phyloP scores from a whole-genome alignment of 495 filamentous ascomycete species.

The Penicillium tannophilum region DNA sequence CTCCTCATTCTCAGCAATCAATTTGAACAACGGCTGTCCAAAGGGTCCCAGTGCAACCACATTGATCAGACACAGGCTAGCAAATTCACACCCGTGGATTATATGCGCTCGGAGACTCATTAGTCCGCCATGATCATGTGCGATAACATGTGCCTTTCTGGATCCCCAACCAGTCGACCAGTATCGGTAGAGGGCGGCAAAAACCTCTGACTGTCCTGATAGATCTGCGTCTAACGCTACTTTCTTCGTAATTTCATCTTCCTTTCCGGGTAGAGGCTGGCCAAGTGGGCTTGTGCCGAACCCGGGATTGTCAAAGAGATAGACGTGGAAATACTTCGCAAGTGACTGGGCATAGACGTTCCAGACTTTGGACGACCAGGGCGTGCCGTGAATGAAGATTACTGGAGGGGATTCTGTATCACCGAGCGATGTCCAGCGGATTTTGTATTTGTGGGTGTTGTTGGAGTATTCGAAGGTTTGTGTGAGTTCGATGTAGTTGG shows the following conservation, averaged over 20 bases:
- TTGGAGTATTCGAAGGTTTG: constrained; percentile 29
- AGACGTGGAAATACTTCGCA: constrained; percentile 29
- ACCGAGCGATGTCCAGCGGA: constrained; percentile 34
- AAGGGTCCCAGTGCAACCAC: constrained; percentile 38
- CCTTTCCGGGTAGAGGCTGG: constrained; percentile 14
- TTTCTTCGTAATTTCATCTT: constrained; percentile 11
- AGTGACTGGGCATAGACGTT: constrained; percentile 27
- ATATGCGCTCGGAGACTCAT: constrained; percentile 31
- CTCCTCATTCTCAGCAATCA: constrained; percentile 29
- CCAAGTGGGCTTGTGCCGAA: constrained; percentile 30
- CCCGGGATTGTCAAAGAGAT: constrained; percentile 43
- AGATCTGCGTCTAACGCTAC: constrained; percentile 26
- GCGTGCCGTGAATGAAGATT: constrained; percentile 40
- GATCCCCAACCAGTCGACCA: constrained; percentile 21
- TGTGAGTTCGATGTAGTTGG: constrained; percentile 13
- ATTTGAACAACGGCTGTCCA: constrained; percentile 33
- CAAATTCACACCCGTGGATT: constrained; percentile 28
- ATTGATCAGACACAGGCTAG: constrained; percentile 36
- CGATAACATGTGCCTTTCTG: constrained; percentile 33
- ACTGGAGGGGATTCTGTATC: constrained; percentile 21
- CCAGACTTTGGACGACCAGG: constrained; percentile 41
- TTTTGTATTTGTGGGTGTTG: constrained; percentile 21
- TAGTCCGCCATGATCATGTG: constrained; percentile 38
- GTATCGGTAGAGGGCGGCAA: constrained; percentile 30
- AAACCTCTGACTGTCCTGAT: constrained; percentile 28